Conservation (phyloP, 805 yeast genomes). For the Vanderwaltozyma yarrowii region DNA sequence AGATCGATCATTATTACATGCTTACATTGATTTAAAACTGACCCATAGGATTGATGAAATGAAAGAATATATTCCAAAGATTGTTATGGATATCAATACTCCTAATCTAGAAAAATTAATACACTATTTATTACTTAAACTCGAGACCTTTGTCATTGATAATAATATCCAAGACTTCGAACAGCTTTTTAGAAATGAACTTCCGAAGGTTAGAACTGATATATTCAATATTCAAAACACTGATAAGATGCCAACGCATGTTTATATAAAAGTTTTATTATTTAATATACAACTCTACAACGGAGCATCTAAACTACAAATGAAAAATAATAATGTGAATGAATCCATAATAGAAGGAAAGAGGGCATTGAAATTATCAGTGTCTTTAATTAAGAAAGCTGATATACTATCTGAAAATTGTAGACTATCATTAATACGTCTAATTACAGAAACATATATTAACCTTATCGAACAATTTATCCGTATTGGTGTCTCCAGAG, state of each 20-base stretch:
- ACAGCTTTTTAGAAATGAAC: slow-evolving; percentile 8
- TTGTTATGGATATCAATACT: slow-evolving; percentile 1
- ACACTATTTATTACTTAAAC: slow-evolving; percentile 3
- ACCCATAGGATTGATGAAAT: slow-evolving; percentile 1
- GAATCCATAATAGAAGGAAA: slow-evolving; percentile 33
- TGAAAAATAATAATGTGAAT: slow-evolving; percentile 8
- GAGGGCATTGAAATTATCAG: slow-evolving; percentile 40
- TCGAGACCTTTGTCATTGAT: slow-evolving; percentile 4
- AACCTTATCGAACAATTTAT: slow-evolving; percentile 32
- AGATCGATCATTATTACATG: slow-evolving; percentile 6
- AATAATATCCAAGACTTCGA: slow-evolving; percentile 11
- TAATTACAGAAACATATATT: slow-evolving; percentile 32
- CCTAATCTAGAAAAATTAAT: slow-evolving; percentile 10
- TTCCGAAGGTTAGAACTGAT: slow-evolving; percentile 12
- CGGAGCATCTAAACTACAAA: slow-evolving; percentile 16
- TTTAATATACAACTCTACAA: slow-evolving; percentile 18
- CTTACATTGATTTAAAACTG: slow-evolving; percentile 14
- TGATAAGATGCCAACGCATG: slow-evolving; percentile 9
- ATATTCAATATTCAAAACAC: slow-evolving; percentile 20
- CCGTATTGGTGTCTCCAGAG: slow-evolving; percentile 48
- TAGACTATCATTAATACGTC: slow-evolving; percentile 31
- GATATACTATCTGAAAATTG: slow-evolving; percentile 19
- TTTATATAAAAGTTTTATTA: slow-evolving; percentile 20
- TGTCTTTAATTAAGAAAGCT: slow-evolving; percentile 40
- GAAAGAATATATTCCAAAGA: not conserved